phyloP scores from a whole-genome alignment of 768 basidiomycete genomes.

The Panaeolus papilionaceus region DNA sequence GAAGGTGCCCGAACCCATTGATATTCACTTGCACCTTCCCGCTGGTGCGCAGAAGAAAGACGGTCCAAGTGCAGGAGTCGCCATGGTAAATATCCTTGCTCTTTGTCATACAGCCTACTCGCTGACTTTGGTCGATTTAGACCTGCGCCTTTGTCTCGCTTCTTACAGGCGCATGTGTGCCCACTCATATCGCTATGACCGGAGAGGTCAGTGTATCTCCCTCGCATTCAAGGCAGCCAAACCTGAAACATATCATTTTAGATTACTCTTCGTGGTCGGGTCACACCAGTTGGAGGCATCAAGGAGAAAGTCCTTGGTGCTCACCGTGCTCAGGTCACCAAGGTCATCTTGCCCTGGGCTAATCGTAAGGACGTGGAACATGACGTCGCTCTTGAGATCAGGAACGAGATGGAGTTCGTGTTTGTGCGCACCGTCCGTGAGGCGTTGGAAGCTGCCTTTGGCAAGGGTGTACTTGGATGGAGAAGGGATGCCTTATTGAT shows the following conservation, averaged over 20 bases:
- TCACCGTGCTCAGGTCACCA: slow-evolving; percentile 83
- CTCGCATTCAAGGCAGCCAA: background rate
- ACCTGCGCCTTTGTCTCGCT: slow-evolving; percentile 89
- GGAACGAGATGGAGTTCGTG: slow-evolving; percentile 78
- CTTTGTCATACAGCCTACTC: background rate
- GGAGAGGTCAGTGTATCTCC: slow-evolving; percentile 65
- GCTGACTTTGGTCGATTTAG: slow-evolving; percentile 36
- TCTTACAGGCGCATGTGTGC: slow-evolving; percentile 76
- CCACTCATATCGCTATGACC: slow-evolving; percentile 83
- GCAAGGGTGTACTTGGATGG: slow-evolving; percentile 71
- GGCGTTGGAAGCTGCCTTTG: slow-evolving; percentile 85
- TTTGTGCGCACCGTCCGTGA: slow-evolving; percentile 84
- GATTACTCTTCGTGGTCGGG: slow-evolving; percentile 84
- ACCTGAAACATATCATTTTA: slow-evolving; percentile 28
- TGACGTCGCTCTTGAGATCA: slow-evolving; percentile 78
- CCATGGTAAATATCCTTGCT: slow-evolving; percentile 62
- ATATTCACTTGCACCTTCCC: slow-evolving; percentile 90
- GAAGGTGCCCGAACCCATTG: slow-evolving; percentile 72
- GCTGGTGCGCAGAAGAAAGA: slow-evolving; percentile 94
- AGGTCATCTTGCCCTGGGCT: slow-evolving; percentile 82
- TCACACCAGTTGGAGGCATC: slow-evolving; percentile 88
- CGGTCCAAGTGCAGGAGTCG: slow-evolving; percentile 89
- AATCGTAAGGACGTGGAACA: slow-evolving; percentile 90
- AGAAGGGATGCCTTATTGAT: slow-evolving; percentile 49
- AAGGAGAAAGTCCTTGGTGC: slow-evolving; percentile 93